Conservation (phyloP, 192 early-diverging fungal genomes). For the Umbelopsis ramanniana region DNA sequence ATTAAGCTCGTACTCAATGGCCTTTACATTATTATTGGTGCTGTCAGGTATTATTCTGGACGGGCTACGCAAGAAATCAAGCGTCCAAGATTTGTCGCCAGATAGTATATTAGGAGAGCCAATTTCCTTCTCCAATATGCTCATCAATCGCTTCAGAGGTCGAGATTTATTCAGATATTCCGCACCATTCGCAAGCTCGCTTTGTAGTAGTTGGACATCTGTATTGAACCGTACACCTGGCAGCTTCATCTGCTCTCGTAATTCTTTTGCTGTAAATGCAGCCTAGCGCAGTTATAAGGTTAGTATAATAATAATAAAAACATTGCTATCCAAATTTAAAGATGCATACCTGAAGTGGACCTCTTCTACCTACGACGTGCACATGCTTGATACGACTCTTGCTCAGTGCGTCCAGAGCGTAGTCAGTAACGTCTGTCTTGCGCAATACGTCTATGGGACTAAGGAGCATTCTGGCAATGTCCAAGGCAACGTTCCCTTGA, state of each 20-base stretch:
- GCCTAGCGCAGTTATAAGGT: constrained; percentile 40
- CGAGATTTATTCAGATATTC: constrained; percentile 52
- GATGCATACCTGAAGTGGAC: constrained; percentile 80
- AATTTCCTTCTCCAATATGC: constrained; percentile 68
- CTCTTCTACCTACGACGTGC: constrained; percentile 87
- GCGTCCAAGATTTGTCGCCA: constrained; percentile 64
- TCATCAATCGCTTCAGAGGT: constrained; percentile 84
- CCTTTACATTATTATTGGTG: constrained; percentile 28
- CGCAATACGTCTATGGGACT: constrained; percentile 69
- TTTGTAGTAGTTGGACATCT: constrained; percentile 61
- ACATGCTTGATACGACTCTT: constrained; percentile 81
- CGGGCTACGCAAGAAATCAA: constrained; percentile 79
- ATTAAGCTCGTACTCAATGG: constrained; percentile 68
- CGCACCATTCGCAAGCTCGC: constrained; percentile 52
- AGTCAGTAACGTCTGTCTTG: constrained; percentile 85
- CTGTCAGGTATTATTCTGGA: constrained; percentile 47
- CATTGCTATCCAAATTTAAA: neutral
- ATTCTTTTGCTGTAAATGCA: constrained; percentile 94
- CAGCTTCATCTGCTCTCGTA: constrained; percentile 89
- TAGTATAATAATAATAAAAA: neutral
- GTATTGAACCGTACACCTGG: constrained; percentile 64
- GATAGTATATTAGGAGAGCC: constrained; percentile 17
- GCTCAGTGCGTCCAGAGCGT: constrained; percentile 67
- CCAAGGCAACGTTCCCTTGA: constrained; percentile 94
- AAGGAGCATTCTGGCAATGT: constrained; percentile 88